Evolutionary conservation across 1,284 basidiomycete genomes (phyloP).

Genomic region (Fomes fomentarius): DNA sequence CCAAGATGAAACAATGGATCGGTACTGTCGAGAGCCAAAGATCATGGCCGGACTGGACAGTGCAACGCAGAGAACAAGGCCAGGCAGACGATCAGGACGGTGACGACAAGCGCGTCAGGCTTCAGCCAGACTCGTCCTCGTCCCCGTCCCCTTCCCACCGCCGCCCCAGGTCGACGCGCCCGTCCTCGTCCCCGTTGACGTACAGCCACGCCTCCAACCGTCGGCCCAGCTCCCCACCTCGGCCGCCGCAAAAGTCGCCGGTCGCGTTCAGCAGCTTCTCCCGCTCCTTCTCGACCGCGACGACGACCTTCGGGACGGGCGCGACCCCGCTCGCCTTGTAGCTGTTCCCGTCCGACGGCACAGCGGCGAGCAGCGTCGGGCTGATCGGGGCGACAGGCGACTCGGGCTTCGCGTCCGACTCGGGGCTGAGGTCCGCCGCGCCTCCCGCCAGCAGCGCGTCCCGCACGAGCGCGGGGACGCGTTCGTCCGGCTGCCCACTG

Average conservation of each 20-base stretch:
- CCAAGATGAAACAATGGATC: too few species aligned
- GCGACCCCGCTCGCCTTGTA: constrained; percentile 1
- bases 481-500: too few species aligned
- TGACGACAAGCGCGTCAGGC: background rate
- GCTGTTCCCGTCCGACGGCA: constrained; percentile 20
- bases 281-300: constrained; percentile 56
- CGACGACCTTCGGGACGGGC: constrained; percentile 29
- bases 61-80: too few species aligned
- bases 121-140: constrained; percentile 1
- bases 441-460: too few species aligned
- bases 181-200: constrained; percentile 37
- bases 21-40: too few species aligned
- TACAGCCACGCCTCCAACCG: constrained; percentile 72
- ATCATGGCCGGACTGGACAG: too few species aligned
- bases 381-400: constrained; percentile 13
- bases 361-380: constrained; percentile 24
- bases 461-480: too few species aligned
- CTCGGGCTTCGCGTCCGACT: constrained; percentile 18
- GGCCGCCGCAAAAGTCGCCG: constrained; percentile 75
- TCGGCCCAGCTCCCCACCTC: constrained; percentile 74
- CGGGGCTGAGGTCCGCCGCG: background rate
- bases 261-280: constrained; percentile 69
- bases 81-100: background rate
- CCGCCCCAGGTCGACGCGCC: constrained; percentile 30
- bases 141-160: constrained; percentile 32